These are phyloP conservation scores for Carpinus fangiana DNA, from an alignment of 306 rosid genomes.

Conservation along the genomic window DNA sequence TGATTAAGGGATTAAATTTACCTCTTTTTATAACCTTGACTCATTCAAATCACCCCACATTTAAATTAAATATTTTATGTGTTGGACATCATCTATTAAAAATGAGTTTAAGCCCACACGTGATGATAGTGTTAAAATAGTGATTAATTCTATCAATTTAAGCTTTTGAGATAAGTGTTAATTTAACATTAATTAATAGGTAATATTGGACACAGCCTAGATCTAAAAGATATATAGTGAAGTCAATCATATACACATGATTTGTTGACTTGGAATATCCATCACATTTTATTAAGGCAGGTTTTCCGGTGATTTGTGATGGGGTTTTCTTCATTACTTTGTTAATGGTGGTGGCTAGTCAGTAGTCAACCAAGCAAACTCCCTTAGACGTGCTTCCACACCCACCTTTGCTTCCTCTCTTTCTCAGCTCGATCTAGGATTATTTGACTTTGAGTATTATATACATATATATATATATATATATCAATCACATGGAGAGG, in stretches of 20 bases:
- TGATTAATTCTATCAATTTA: too few species aligned
- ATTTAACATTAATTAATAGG: too few species aligned
- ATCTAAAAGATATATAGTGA: too few species aligned
- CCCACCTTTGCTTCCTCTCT: background rate
- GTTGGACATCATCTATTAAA: too few species aligned
- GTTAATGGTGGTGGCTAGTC: constrained; percentile 8
- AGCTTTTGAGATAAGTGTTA: too few species aligned
- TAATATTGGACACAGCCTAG: too few species aligned
- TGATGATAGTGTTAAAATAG: too few species aligned
- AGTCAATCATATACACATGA: background rate
- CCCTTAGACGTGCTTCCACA: background rate
- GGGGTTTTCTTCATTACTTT: constrained; percentile 17
- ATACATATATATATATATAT: background rate
- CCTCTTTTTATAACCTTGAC: too few species aligned
- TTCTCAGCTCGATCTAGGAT: background rate
- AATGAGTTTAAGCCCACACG: too few species aligned
- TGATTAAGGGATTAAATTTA: too few species aligned
- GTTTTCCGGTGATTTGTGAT: constrained; percentile 30
- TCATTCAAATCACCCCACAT: too few species aligned
- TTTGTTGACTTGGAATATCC: constrained; percentile 1
- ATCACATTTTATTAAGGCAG: constrained; percentile 18
- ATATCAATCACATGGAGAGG: constrained; percentile 22
- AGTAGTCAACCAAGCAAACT: constrained; percentile 6
- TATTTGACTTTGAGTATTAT: background rate
- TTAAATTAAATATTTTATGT: too few species aligned